Percentiles rank a stretch among this genome's conserved stretches.
phyloP scores from a whole-genome alignment of 2,329 filamentous ascomycete genomes.

The Aspergillus novoparasiticus region DNA sequence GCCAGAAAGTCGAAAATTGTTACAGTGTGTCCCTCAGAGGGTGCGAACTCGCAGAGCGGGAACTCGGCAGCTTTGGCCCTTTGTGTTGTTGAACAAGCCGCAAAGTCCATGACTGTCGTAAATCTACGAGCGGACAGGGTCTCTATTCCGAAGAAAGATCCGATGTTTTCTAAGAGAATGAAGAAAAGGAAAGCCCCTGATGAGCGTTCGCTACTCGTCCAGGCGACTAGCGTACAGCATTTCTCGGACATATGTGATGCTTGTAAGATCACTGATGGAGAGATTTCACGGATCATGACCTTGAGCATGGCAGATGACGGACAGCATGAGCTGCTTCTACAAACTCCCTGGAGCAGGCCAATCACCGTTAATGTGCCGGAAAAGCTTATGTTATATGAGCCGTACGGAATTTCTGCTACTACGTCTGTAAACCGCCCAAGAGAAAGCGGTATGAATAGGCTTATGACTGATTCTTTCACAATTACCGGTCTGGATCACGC shows the following conservation, averaged over 20 bases:
- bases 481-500: conserved; percentile 61
- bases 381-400: conserved; percentile 61
- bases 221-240: conserved; percentile 54
- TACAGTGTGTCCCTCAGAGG: conserved; percentile 57
- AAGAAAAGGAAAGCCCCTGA: conserved; percentile 25
- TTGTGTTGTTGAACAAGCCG: conserved; percentile 69
- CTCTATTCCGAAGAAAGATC: conserved; percentile 29
- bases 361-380: conserved; percentile 66
- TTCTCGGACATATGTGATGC: conserved; percentile 72
- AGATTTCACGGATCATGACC: conserved; percentile 68
- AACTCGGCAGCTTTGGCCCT: conserved; percentile 47
- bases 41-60: conserved; percentile 32
- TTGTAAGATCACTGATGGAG: conserved; percentile 69
- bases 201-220: conserved; percentile 32
- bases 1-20: conserved; percentile 56
- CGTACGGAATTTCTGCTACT: conserved; percentile 60
- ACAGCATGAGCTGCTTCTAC: conserved; percentile 67
- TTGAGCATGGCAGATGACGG: conserved; percentile 67
- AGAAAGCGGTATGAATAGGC: conserved; percentile 53
- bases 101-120: conserved; percentile 68
- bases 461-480: conserved; percentile 46
- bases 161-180: conserved; percentile 28
- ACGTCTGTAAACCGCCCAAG: conserved; percentile 54
- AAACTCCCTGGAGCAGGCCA: conserved; percentile 74
- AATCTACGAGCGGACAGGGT: conserved; percentile 60